Base-by-base conservation (phyloP, 2,329 filamentous ascomycete species). In the Ophiostoma ips region DNA sequence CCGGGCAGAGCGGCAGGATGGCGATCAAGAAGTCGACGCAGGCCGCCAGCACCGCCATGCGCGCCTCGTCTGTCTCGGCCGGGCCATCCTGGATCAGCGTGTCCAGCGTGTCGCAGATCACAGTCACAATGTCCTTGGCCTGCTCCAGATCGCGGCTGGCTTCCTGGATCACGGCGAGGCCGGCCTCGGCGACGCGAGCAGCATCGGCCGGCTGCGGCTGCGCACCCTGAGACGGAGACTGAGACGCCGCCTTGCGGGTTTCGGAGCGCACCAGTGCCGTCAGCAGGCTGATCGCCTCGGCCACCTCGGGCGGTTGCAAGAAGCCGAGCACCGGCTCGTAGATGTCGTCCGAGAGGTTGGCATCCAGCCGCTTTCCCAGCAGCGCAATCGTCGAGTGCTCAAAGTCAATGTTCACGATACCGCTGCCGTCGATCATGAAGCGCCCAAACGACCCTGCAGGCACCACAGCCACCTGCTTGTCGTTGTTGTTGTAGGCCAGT, bases 51-150 rank as follows among this genome's bases (percentile, higher is more conserved):
- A 89, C 74, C 2, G 82, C 72, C 28, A 94, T 71, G 34, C 80
- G 76, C 38, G 81, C 66, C 11, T 79, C 76, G 37, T 81, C 79
- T n/a, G 76, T 72, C 35, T 74, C 70, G 13, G 65, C 63, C 19
- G 69, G 62, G 16, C 77, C 75, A 40, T 77, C 76, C 38, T 83
- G 77, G 55, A 79, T 71, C 50, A 75, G 72, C 52, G 73, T 73
- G 57, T 96, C 92, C 57, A 96, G 82, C 1, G 90, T 86, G 54
- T 94, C 84, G 57, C 88, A 84, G 28, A 96, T 70, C 38, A 95
- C 77, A 11, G 78, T 79, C 48, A 94, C 75, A 48, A 96, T 82
- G 62, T 95, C 90, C 55, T 72, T 76, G 50, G 76, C 80, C 34
- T 75, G 70, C 21, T 67, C 67, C 55, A 71, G 69, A 54, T 63